phyloP scores from a whole-genome alignment of 257 asterid genomes.

The Plectranthus barbatus region DNA sequence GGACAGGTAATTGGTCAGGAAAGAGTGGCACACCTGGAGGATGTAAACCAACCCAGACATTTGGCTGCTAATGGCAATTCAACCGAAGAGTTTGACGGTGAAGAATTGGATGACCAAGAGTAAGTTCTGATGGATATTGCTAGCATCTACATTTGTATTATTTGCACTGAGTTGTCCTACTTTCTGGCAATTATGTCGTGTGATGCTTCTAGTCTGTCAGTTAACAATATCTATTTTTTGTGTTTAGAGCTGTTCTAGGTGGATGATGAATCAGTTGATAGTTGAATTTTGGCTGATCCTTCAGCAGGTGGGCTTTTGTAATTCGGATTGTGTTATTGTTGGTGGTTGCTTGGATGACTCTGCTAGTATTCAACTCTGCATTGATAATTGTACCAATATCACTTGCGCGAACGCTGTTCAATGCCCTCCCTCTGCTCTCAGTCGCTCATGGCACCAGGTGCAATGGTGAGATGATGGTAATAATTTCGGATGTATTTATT shows the following conservation, averaged over 20 bases:
- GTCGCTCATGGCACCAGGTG: conserved; percentile 89
- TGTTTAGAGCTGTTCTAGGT: conserved; percentile 2
- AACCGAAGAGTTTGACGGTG: conserved; percentile 47
- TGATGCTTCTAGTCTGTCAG: neutral
- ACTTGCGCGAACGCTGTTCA: conserved; percentile 77
- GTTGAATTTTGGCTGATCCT: conserved; percentile 18
- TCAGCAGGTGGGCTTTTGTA: conserved; percentile 87
- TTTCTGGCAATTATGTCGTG: neutral
- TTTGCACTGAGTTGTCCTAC: neutral
- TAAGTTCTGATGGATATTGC: conserved; percentile 45
- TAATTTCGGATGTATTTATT: neutral
- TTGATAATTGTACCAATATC: conserved; percentile 80
- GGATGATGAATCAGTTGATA: neutral
- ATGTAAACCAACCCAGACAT: conserved; percentile 49
- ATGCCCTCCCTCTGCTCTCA: conserved; percentile 82
- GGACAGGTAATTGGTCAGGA: conserved; percentile 54
- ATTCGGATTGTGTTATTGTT: conserved; percentile 72
- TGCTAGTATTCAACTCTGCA: conserved; percentile 74
- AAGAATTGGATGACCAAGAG: conserved; percentile 73
- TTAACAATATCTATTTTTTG: neutral
- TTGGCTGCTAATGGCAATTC: conserved; percentile 30
- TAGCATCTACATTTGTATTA: neutral
- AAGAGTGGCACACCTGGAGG: conserved; percentile 46
- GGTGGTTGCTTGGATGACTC: conserved; percentile 95
- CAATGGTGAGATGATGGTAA: conserved; percentile 51